phyloP scores from a whole-genome alignment of 2,329 filamentous ascomycete genomes.

The Aspergillus fumigatus region DNA sequence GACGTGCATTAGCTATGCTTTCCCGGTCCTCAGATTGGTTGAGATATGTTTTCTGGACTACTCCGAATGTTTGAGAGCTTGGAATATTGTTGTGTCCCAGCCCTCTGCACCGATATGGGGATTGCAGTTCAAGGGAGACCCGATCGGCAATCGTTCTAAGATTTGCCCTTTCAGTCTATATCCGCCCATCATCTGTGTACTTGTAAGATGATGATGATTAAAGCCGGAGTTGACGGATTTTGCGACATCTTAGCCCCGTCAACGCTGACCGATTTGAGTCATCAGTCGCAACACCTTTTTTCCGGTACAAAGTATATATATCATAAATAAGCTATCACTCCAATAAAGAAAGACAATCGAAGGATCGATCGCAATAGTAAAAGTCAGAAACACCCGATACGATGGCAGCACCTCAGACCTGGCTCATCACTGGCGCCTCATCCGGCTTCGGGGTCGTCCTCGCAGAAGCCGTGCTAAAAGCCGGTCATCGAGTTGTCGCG shows the following conservation, averaged over 20 bases:
- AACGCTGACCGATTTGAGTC: no score
- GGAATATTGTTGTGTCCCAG: no score
- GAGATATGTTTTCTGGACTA: no score
- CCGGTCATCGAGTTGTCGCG: conserved; percentile 50
- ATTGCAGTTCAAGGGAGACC: no score
- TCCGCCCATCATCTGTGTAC: background rate
- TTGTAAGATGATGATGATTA: background rate
- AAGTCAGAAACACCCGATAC: background rate
- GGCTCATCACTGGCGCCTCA: conserved; percentile 52
- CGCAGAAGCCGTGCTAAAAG: conserved; percentile 40
- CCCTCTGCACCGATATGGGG: no score
- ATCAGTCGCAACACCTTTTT: no score
- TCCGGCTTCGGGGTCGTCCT: conserved; percentile 50
- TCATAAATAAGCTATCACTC: no score
- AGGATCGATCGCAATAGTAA: background rate
- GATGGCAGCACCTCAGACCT: conserved; percentile 28
- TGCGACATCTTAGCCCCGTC: background rate
- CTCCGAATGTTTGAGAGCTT: no score
- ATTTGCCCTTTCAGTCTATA: background rate
- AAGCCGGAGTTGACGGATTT: background rate
- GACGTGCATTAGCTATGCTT: no score
- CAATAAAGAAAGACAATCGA: background rate
- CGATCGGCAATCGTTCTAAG: no score
- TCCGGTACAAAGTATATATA: no score
- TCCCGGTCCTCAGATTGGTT: no score